Percentiles rank a stretch among this genome's conserved stretches.
phyloP scores from a whole-genome alignment of 257 asterid species.

The Ehretia macrophylla region DNA sequence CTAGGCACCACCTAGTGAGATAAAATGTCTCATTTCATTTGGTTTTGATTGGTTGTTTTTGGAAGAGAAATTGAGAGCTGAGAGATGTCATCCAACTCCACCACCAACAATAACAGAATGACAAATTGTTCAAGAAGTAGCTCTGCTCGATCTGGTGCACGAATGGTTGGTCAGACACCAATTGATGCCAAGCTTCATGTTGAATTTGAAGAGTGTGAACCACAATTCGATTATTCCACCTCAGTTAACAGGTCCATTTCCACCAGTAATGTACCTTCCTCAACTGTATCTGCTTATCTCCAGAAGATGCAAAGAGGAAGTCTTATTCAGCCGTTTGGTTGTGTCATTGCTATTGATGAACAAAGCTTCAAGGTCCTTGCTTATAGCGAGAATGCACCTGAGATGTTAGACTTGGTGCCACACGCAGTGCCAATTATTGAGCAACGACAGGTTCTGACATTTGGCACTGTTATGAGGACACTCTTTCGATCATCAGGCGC shows the following conservation, averaged over 20 bases:
- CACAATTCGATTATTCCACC: constrained; percentile 51
- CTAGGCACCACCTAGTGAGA: too few relatives aligned
- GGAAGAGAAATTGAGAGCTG: neutral
- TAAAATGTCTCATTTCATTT: too few relatives aligned
- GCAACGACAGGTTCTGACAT: constrained; percentile 41
- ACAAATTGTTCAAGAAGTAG: constrained; percentile 53
- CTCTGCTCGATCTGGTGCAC: constrained; percentile 49
- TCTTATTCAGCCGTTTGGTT: constrained; percentile 74
- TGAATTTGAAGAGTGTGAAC: constrained; percentile 51
- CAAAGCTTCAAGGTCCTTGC: constrained; percentile 43
- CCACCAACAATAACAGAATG: constrained; percentile 24
- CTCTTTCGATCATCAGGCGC: constrained; percentile 54
- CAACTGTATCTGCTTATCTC: constrained; percentile 54
- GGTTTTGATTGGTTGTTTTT: too few relatives aligned
- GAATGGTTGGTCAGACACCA: constrained; percentile 52
- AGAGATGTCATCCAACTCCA: constrained; percentile 55
- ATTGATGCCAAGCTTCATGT: constrained; percentile 63
- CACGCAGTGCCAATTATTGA: constrained; percentile 65
- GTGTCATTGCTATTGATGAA: constrained; percentile 48
- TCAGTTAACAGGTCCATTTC: constrained; percentile 42
- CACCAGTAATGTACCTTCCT: constrained; percentile 42
- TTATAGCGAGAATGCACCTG: constrained; percentile 55
- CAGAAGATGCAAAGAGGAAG: constrained; percentile 70
- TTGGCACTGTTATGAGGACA: constrained; percentile 54
- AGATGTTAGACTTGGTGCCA: constrained; percentile 56